Evolutionary conservation across 208 protist genomes (phyloP), one percentile per base, ranked within the genome.

Genomic region (Endotrypanum monterogeii): DNA sequence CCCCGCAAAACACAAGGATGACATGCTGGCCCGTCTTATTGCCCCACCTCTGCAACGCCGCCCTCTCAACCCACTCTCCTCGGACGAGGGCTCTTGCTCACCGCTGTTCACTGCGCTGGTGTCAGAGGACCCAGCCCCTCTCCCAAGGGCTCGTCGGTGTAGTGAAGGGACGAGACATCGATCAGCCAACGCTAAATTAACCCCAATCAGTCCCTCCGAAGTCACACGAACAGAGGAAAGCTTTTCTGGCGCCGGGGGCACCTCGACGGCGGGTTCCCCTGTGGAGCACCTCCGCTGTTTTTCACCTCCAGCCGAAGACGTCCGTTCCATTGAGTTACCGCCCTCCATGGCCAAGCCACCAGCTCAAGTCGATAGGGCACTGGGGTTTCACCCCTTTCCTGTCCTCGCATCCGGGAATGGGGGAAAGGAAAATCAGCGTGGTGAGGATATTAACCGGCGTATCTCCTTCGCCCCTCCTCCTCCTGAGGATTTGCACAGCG

Each of bases 61-160:
- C 44, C 37, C 14, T 54, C 44, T 23, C 44, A 2, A 16, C 25
- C 39, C 39, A 25, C 28, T 52, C n/a, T n/a, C 3, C 62, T 18
- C 44, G 9, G n/a, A 68, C 35, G 62, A 68, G 37, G 62, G 23
- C 12, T 68, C 62, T 9, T 28, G 48, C 44, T 54, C 66, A 32
- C 39, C 66, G 25, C 41, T 55, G 2, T n/a, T 56, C 50, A 30
- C 50, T 0, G 46, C 16, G 25, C 2, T 18, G 16, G 25, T 20
- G 14, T 16, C 50, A 14, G 46, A 35, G 50, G 16, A 20, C 2
- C 50, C 28, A 14, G 32, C 32, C 8, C 28, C 20, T 28, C 23
- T 54, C 30, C 3, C 62, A 7, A 54, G 8, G 1, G 14, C 2
- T 18, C 11, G 52, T 4, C 11, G 8, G 28, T 12, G 39, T 12